Evolutionary conservation across 2,329 filamentous ascomycete genomes (phyloP).

Genomic region (Whalleya microplaca): DNA sequence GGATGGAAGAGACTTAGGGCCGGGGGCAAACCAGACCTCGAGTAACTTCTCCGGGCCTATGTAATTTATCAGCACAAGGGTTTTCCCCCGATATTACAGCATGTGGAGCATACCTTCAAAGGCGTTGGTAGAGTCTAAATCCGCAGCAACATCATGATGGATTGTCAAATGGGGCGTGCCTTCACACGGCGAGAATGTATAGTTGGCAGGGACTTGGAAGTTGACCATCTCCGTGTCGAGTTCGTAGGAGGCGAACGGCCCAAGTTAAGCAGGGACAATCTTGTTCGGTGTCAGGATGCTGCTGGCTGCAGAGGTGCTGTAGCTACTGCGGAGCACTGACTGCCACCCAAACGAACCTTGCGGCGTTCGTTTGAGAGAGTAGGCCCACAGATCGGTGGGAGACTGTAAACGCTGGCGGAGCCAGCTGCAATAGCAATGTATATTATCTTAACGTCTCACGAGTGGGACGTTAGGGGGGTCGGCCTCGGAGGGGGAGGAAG

Average conservation of each 20-base stretch:
- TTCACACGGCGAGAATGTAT: slow-evolving; percentile 80
- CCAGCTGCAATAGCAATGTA: slow-evolving; percentile 69
- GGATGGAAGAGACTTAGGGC: slow-evolving; percentile 71
- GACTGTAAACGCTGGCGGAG: slow-evolving; percentile 76
- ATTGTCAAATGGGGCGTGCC: slow-evolving; percentile 91
- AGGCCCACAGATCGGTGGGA: slow-evolving; percentile 82
- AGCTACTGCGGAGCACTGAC: slow-evolving; percentile 89
- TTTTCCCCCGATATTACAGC: not conserved
- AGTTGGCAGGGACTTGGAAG: slow-evolving; percentile 77
- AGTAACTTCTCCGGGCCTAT: slow-evolving; percentile 92
- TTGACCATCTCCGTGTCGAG: slow-evolving; percentile 75
- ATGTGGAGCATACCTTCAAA: slow-evolving; percentile 73
- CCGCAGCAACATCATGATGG: slow-evolving; percentile 91
- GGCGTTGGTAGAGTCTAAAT: slow-evolving; percentile 92
- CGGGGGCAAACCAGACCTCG: slow-evolving; percentile 96
- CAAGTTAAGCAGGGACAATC: slow-evolving; percentile 21
- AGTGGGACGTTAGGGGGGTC: slow-evolving; percentile 88
- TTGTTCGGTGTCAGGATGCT: slow-evolving; percentile 27
- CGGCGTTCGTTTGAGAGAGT: slow-evolving; percentile 94
- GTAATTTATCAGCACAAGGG: slow-evolving; percentile 9
- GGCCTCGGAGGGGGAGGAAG: slow-evolving; percentile 79
- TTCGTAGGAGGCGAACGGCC: slow-evolving; percentile 28
- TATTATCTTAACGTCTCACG: slow-evolving; percentile 62
- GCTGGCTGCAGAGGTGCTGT: slow-evolving; percentile 34
- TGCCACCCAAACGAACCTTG: slow-evolving; percentile 97